Conservation (phyloP, 768 basidiomycete genomes). For the Xerocomellus intermedius region DNA sequence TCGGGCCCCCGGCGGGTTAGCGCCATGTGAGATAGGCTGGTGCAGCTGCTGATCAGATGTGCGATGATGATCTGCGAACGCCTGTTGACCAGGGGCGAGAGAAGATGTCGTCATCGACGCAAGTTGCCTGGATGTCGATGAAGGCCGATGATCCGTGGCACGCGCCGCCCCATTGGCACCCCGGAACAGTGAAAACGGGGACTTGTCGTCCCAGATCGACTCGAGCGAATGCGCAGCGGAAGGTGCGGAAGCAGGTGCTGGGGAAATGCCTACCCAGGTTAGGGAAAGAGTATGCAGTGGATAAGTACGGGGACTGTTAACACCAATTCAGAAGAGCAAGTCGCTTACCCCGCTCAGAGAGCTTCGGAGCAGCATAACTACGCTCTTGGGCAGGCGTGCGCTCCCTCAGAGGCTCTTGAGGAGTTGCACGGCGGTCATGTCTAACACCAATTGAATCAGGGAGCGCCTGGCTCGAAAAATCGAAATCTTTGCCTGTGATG, state of each 20-base stretch:
- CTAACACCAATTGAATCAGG: conserved; percentile 20
- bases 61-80: conserved; percentile 34
- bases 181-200: conserved; percentile 67
- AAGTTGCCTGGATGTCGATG: conserved; percentile 25
- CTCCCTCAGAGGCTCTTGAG: conserved; percentile 26
- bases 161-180: conserved; percentile 50
- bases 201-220: conserved; percentile 81
- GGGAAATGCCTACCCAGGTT: conserved; percentile 22
- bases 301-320: conserved; percentile 7
- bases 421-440: conserved; percentile 19
- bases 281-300: conserved; percentile 12
- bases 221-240: conserved; percentile 51
- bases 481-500: conserved; percentile 81
- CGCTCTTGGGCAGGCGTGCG: conserved; percentile 31
- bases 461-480: conserved; percentile 60
- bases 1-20: conserved; percentile 42
- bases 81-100: conserved; percentile 29
- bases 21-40: conserved; percentile 34
- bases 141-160: conserved; percentile 33
- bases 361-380: conserved; percentile 11
- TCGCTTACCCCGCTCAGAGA: conserved; percentile 31
- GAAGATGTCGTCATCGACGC: conserved; percentile 20
- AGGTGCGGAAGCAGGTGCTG: conserved; percentile 35
- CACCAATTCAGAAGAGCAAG: conserved; percentile 6
- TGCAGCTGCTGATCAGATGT: conserved; percentile 39